Evolutionary conservation across 768 basidiomycete genomes (phyloP), one percentile per base, ranked within the genome.

Genomic region (Boletus rubropictus): DNA sequence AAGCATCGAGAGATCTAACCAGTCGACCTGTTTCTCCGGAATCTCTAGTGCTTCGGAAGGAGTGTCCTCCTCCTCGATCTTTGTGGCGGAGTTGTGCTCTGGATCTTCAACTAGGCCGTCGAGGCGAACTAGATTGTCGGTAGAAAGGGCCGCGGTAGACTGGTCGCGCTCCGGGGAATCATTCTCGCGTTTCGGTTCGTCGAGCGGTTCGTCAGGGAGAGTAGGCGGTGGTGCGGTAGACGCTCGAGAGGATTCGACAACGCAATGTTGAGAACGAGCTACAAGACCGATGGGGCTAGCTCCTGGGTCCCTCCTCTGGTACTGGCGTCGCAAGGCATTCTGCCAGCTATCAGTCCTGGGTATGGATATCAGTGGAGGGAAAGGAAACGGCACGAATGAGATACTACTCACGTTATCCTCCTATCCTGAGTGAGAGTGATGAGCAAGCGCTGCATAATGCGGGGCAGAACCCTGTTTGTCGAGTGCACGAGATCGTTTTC

Each of bases 401-500:
- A 49, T 42, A 28, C 44, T 35, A 67, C 86, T 61, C 66, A 89
- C 87, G 76, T 73, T 56, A 86, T 77, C 70, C 88, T 89, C 50
- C 86, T 74, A 71, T 92, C 89, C 59, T 86, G 84, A 12, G 87
- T 83, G 50, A 90, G 74, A 17, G 80, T 78, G 57, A 79, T 79
- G 49, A 92, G 75, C 44, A 92, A 67, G 42, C 84, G 75, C 45
- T 81, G 78, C 80, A 90, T 86, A 49, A 90, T 67, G 42, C 84
- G 84, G 27, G 87, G 78, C 34, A 89, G 64, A 48, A 83, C 79
- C 33, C 72, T 63, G 58, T 72, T 75, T 12, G 80, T 78, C 34
- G 79, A 80, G 55, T 75, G 68, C 22, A 76, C 72, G 29, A 92
- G 72, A 69, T 92, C 89, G 51, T 79, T 76, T 64, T 92, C 89